Conservation (phyloP, 1,139 yeast species). For the Candida freyschussii region DNA sequence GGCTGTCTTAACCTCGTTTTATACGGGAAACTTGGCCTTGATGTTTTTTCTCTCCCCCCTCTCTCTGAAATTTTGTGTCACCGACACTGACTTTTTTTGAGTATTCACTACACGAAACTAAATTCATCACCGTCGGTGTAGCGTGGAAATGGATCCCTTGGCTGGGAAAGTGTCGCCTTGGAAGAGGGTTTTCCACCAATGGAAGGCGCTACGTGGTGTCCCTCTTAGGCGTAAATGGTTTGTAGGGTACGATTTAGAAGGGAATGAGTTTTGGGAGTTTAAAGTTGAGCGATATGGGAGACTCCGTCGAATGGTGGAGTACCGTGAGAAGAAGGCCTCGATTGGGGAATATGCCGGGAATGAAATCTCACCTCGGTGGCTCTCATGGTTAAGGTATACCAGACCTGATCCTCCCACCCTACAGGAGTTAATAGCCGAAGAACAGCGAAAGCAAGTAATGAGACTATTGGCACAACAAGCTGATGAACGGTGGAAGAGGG, state of each 20-base stretch:
- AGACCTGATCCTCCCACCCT: slow-evolving; percentile 57
- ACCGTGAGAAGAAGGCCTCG: slow-evolving; percentile 28
- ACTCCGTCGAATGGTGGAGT: slow-evolving; percentile 37
- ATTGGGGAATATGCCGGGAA: slow-evolving; percentile 32
- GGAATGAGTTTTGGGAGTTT: slow-evolving; percentile 85
- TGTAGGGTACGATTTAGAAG: slow-evolving; percentile 64
- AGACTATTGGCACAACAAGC: slow-evolving; percentile 55
- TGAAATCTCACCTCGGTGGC: slow-evolving; percentile 63
- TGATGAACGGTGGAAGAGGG: slow-evolving; percentile 52
- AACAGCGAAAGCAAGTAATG: slow-evolving; percentile 49
- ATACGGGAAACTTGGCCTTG: slow-evolving; percentile 1
- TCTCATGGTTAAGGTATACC: slow-evolving; percentile 72
- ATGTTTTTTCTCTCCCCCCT: neutral
- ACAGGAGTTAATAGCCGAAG: slow-evolving; percentile 56
- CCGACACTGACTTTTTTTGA: neutral
- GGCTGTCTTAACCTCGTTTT: neutral
- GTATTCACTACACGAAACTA: neutral
- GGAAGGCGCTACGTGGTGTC: slow-evolving; percentile 56
- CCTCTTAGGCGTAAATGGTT: slow-evolving; percentile 54
- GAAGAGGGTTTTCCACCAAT: slow-evolving; percentile 46
- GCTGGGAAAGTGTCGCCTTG: slow-evolving; percentile 28
- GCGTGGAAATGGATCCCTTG: slow-evolving; percentile 38
- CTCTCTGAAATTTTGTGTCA: neutral
- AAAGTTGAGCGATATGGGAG: slow-evolving; percentile 28
- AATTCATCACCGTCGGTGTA: no score